These are phyloP conservation scores for Lasiosphaeris hirsuta DNA, from an alignment of 495 filamentous ascomycete species.

Conservation along the genomic window DNA sequence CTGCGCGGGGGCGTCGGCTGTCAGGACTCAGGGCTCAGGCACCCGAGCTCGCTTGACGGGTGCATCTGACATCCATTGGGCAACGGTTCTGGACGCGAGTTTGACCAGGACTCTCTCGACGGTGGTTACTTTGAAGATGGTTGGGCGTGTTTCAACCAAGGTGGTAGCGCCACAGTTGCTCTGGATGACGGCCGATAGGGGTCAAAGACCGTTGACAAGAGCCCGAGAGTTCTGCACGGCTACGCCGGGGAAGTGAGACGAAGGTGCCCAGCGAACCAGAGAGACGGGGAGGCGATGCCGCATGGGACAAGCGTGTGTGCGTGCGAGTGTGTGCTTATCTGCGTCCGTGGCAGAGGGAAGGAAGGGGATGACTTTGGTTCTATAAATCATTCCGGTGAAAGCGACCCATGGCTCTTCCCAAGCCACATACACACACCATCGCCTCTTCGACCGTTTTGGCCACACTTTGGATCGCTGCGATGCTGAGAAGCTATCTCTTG, in stretches of 20 bases:
- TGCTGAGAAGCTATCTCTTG: too few relatives aligned
- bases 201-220: constrained; percentile 7
- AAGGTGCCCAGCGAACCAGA: constrained; percentile 6
- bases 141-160: constrained; percentile 15
- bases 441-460: too few relatives aligned
- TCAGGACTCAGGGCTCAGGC: constrained; percentile 8
- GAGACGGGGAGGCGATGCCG: not conserved
- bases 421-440: not conserved
- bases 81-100: not conserved
- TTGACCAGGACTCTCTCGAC: not conserved
- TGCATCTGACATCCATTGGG: not conserved
- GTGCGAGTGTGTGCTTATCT: not conserved
- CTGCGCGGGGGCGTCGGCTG: constrained; percentile 4
- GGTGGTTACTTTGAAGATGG: not conserved
- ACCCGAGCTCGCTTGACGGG: constrained; percentile 13
- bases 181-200: not conserved
- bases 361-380: too few relatives aligned
- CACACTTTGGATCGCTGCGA: too few relatives aligned
- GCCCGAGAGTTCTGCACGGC: constrained; percentile 6
- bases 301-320: not conserved
- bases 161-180: not conserved
- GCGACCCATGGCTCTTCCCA: not conserved
- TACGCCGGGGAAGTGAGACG: constrained; percentile 18
- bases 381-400: too few relatives aligned
- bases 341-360: not conserved